Base-by-base conservation (phyloP, 139 green algal species). In the Chlorella sp. region DNA sequence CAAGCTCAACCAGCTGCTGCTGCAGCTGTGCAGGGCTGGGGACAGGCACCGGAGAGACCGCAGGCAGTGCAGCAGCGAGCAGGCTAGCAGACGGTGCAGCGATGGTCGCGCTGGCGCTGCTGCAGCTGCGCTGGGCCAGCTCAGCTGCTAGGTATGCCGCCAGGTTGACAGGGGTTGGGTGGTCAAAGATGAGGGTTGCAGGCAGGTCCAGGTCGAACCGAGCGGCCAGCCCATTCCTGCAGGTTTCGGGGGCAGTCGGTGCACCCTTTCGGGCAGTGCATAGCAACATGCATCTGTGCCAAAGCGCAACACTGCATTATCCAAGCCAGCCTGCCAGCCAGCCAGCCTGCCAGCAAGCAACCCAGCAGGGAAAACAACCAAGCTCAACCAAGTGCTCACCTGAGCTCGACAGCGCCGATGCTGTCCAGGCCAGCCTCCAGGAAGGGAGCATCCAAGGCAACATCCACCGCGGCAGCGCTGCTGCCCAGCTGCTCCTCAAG, bases 341-440 rank as follows among this genome's bases (percentile, higher is more conserved):
- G 67, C 67, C 6, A 46, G 67, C n/a, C 1, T 34, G 40, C 19
- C 17, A 48, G 36, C 36, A n/a, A 34, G 14, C 48, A n/a, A 46
- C 38, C 9, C 36, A 75, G 38, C 4, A 17, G 3, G 6, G 64
- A 20, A 40, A 38, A n/a, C 8, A 40, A 70, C 28, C 3, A n/a
- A 40, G 3, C 3, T 36, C 38, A 56, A 40, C 14, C n/a, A n/a
- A n/a, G 4, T n/a, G 32, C 76, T 36, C 77, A 83, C n/a, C 92
- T 87, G 81, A 98, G 89, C 92, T 98, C 94, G 58, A 97, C 93
- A 0, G 91, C 89, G 1, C 91, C 92, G 56, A 97, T 84, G 9
- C 91, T 95, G 89, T 98, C 90, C 48, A 93, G 74, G 0, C 89
- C 90, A 0, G 68, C 69, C 40, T 87, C 88, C 78, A 92, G 90